Evolutionary conservation across 2,329 filamentous ascomycete species (phyloP), one percentile per base, ranked within the genome.

Genomic region (Xylaria sp.): DNA sequence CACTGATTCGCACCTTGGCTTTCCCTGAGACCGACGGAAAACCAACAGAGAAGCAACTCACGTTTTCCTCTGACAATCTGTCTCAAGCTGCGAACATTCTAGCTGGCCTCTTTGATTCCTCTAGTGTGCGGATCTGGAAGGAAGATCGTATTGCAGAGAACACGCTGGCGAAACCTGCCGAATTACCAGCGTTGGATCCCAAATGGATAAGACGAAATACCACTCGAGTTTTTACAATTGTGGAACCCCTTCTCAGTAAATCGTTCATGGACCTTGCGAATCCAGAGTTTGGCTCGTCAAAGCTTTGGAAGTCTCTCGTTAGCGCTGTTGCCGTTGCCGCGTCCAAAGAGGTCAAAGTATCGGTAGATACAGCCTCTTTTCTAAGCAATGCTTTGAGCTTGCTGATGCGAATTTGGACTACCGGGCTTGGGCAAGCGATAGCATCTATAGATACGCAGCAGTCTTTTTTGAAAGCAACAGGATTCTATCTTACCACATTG

Each of bases 271-370:
- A 86, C 15, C 72, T 94, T n/a, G 82, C 85, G 8, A 81, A 86
- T 52, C 81, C 84, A 1, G 83, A 84, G 17, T 91, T 86, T 66
- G 69, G 77, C 9, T 73, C 79, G 0, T 80, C 77, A 51, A 79
- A 77, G 7, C 80, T 92, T 38, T 92, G 89, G 89, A 75, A 79
- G 28, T 80, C 84, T 1, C 79, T 92, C 12, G 80, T 92, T 45
- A 78, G 80, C 3, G 85, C 89, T 1, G 80, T 93, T 25, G 84
- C 87, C 2, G 84, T 85, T 51, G 90, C 91, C 40, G 89, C 89
- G 23, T 84, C 83, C 43, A 96, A 97, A 76, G 95, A 99, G 76
- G 90, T 99, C 69, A 96, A 94, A 70, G 89, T 94, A 6, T 93
- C 92, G 0, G 85, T 85, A 12, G 94, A 98, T 64, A 92, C 93